These are phyloP conservation scores for Macrolepiota dolichaula DNA, from an alignment of 768 basidiomycete genomes.

Conservation along the genomic window DNA sequence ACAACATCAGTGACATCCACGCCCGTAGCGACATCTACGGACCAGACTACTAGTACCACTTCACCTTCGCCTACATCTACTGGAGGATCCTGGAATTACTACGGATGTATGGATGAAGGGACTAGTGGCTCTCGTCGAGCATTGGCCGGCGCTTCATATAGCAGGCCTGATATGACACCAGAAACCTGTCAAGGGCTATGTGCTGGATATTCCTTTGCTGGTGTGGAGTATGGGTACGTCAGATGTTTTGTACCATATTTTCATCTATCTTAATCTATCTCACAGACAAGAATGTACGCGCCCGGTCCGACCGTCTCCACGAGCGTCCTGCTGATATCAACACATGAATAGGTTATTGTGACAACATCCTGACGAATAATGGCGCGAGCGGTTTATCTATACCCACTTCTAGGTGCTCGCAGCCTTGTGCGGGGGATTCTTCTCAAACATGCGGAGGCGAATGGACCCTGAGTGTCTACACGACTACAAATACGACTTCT, in stretches of 20 bases:
- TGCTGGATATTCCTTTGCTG: slow-evolving; percentile 22
- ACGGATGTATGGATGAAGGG: slow-evolving; percentile 30
- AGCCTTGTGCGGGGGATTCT: slow-evolving; percentile 18
- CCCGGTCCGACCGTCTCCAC: neutral
- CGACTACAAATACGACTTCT: slow-evolving; percentile 13
- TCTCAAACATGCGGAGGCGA: slow-evolving; percentile 19
- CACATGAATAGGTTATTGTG: slow-evolving; percentile 21
- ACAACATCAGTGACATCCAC: neutral
- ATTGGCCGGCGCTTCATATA: slow-evolving; percentile 21
- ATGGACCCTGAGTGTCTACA: slow-evolving; percentile 13
- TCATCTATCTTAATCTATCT: neutral
- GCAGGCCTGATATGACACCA: slow-evolving; percentile 21
- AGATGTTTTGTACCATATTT: neutral
- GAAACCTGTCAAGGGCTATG: slow-evolving; percentile 22
- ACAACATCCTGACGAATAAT: slow-evolving; percentile 20
- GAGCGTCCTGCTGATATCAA: neutral
- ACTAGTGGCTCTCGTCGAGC: slow-evolving; percentile 22
- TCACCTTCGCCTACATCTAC: neutral
- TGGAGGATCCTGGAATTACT: slow-evolving; percentile 14
- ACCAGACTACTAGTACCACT: neutral
- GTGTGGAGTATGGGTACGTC: slow-evolving; percentile 20
- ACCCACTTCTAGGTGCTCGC: slow-evolving; percentile 15
- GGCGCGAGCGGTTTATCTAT: slow-evolving; percentile 20
- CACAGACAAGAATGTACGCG: slow-evolving; percentile 11
- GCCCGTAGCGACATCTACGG: slow-evolving; percentile 6